These are phyloP conservation scores for Gossypium bickii DNA, from an alignment of 345 rosid genomes.

Conservation along the genomic window DNA sequence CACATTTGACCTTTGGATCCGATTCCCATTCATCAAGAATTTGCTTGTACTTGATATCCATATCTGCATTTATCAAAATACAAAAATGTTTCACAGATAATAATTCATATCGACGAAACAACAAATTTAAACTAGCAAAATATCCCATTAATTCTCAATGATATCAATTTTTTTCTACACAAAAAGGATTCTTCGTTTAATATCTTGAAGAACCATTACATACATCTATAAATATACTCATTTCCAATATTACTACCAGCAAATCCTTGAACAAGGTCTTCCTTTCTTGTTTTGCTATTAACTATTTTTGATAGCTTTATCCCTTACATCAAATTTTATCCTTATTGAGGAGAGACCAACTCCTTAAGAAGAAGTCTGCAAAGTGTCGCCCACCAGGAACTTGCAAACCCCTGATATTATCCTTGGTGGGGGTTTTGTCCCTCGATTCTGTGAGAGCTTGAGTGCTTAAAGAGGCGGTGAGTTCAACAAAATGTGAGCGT, in stretches of 20 bases:
- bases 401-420: too few relatives aligned
- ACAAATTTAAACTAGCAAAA: not conserved
- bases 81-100: not conserved
- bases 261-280: not conserved
- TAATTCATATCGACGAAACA: not conserved
- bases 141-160: not conserved
- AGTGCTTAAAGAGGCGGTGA: too few relatives aligned
- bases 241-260: not conserved
- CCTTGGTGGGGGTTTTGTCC: too few relatives aligned
- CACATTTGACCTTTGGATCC: slow-evolving; percentile 76
- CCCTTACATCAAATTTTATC: not conserved
- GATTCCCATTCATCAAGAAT: slow-evolving; percentile 86
- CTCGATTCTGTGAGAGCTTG: too few relatives aligned
- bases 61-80: slow-evolving; percentile 39
- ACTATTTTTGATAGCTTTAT: not conserved
- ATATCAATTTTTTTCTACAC: not conserved
- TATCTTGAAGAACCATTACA: not conserved
- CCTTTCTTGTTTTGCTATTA: not conserved
- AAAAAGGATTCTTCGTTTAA: not conserved
- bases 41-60: slow-evolving; percentile 67
- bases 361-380: too few relatives aligned
- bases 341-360: too few relatives aligned
- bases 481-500: too few relatives aligned
- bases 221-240: not conserved
- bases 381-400: too few relatives aligned